Percentiles rank a stretch among this genome's conserved stretches.
Conservation (phyloP, 2,329 filamentous ascomycete species). For the Cercospora sp. region DNA sequence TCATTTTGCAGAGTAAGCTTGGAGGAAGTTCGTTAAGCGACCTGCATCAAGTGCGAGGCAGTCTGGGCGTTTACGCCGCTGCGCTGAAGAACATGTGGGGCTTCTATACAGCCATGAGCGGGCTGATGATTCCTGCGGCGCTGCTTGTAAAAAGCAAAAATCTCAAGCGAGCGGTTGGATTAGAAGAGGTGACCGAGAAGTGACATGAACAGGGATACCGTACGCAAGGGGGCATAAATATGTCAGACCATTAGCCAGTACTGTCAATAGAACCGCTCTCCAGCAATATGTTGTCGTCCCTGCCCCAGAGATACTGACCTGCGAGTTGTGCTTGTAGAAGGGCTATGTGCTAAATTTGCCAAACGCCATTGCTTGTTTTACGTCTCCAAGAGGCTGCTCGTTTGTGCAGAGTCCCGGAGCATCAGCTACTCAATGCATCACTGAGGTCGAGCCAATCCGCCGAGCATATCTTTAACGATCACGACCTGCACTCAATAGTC, state of each 20-base stretch:
- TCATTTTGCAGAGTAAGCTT: slow-evolving; percentile 47
- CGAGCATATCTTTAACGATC: background rate
- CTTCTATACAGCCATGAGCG: slow-evolving; percentile 38
- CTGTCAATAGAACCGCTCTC: background rate
- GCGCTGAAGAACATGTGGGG: slow-evolving; percentile 54
- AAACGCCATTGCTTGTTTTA: background rate
- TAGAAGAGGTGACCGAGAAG: background rate
- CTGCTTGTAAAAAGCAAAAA: slow-evolving; percentile 8
- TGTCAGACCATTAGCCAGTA: background rate
- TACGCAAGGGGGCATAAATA: background rate
- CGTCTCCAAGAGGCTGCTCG: background rate
- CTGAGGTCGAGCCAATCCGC: background rate
- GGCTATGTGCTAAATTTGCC: background rate
- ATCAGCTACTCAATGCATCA: background rate
- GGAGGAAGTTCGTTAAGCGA: slow-evolving; percentile 41
- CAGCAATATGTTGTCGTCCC: background rate
- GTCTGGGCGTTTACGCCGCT: slow-evolving; percentile 47
- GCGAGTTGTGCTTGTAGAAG: background rate
- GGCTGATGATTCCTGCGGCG: slow-evolving; percentile 9
- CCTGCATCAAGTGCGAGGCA: slow-evolving; percentile 46
- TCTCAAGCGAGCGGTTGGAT: background rate
- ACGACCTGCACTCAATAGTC: background rate
- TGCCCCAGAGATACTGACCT: background rate
- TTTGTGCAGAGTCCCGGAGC: background rate
- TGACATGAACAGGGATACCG: background rate